A percentile compares a stretch with the other conserved stretches of the same genome.
phyloP scores from a whole-genome alignment of 2,329 filamentous ascomycete species.

The Ampelomyces quisqualis region DNA sequence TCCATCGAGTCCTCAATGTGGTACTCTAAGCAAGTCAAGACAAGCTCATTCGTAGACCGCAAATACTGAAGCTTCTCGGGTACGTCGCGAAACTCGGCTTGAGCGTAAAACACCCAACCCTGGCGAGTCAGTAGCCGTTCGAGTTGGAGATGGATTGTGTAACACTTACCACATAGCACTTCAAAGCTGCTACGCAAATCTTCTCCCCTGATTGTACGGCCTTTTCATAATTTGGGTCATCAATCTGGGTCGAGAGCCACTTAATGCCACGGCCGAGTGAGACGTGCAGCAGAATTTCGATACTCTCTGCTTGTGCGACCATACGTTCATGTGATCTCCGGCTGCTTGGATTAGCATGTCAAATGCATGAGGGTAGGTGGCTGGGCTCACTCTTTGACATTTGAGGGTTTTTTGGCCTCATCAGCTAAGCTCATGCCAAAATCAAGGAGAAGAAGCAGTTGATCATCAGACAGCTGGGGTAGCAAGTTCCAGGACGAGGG shows the following conservation, averaged over 20 bases:
- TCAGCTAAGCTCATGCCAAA: conserved; percentile 65
- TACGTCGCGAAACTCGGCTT: conserved; percentile 61
- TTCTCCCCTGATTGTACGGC: conserved; percentile 33
- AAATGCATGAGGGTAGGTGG: background rate
- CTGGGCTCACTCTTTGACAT: conserved; percentile 50
- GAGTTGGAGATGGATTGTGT: background rate
- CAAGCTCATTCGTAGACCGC: conserved; percentile 59
- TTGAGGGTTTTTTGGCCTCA: conserved; percentile 68
- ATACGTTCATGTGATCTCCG: conserved; percentile 55
- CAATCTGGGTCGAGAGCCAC: conserved; percentile 29
- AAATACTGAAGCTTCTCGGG: conserved; percentile 61
- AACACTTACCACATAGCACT: conserved; percentile 37
- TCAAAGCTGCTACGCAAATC: conserved; percentile 37
- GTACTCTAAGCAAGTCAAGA: conserved; percentile 62
- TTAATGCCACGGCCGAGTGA: conserved; percentile 42
- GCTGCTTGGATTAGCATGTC: conserved; percentile 20
- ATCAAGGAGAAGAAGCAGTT: conserved; percentile 62
- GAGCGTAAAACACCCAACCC: conserved; percentile 75
- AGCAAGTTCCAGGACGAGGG: conserved; percentile 51
- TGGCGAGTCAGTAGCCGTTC: conserved; percentile 43
- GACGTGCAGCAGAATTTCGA: conserved; percentile 52
- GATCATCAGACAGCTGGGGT: conserved; percentile 50
- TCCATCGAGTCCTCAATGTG: conserved; percentile 51
- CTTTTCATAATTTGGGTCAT: conserved; percentile 25
- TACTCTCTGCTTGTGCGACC: conserved; percentile 53